These are phyloP conservation scores for Aspergillus conjunctus DNA, from an alignment of 495 filamentous ascomycete genomes.

Conservation along the genomic window DNA sequence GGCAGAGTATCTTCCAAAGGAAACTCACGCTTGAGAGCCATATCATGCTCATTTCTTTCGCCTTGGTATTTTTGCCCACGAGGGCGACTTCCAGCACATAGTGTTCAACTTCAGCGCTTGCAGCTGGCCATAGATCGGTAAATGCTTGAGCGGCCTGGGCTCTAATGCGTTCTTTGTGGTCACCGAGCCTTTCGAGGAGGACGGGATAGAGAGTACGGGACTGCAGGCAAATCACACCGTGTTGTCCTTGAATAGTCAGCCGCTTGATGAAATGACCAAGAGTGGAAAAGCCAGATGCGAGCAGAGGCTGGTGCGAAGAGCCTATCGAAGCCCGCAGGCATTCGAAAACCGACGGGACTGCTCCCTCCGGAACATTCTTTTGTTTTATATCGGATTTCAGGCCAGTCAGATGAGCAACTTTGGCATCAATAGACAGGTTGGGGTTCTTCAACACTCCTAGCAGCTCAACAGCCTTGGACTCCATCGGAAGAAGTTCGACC, in stretches of 20 bases:
- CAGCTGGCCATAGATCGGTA: slow-evolving; percentile 66
- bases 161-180: slow-evolving; percentile 81
- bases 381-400: slow-evolving; percentile 89
- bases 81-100: slow-evolving; percentile 77
- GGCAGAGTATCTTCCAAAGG: slow-evolving; percentile 13
- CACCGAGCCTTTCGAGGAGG: slow-evolving; percentile 82
- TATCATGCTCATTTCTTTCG: slow-evolving; percentile 79
- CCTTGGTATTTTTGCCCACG: slow-evolving; percentile 73
- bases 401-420: slow-evolving; percentile 67
- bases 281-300: slow-evolving; percentile 77
- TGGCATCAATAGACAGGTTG: slow-evolving; percentile 68
- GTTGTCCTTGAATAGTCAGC: slow-evolving; percentile 76
- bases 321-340: slow-evolving; percentile 65
- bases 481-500: slow-evolving; percentile 34
- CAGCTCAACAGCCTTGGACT: slow-evolving; percentile 57
- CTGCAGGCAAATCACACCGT: slow-evolving; percentile 64
- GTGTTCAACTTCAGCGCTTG: slow-evolving; percentile 72
- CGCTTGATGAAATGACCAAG: slow-evolving; percentile 84
- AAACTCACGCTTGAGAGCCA: slow-evolving; percentile 71
- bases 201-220: slow-evolving; percentile 66
- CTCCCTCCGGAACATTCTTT: slow-evolving; percentile 75
- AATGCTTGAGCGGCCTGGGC: slow-evolving; percentile 70
- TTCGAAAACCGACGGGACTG: slow-evolving; percentile 72
- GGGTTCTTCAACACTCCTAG: slow-evolving; percentile 64
- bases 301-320: slow-evolving; percentile 69